Percentiles rank a stretch among this genome's conserved stretches.
Evolutionary conservation across 805 yeast species (phyloP).

Genomic region (Kuraishia piskuri): DNA sequence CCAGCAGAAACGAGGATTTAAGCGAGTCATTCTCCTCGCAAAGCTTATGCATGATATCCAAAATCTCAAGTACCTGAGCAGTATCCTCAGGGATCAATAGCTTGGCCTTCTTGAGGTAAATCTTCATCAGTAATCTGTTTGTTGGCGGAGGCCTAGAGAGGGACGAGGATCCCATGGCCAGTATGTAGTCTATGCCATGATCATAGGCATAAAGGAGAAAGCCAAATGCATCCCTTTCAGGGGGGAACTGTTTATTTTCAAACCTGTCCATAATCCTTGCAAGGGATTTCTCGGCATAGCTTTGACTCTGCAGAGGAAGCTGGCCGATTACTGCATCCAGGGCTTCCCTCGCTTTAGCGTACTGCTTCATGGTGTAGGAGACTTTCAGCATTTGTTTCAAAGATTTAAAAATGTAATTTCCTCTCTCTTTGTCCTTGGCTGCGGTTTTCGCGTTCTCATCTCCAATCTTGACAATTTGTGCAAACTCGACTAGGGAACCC

Average conservation of each 20-base stretch:
- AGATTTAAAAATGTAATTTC: conserved; percentile 21
- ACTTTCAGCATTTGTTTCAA: conserved; percentile 24
- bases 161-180: neutral
- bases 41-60: conserved; percentile 27
- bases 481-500: conserved; percentile 18
- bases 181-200: conserved; percentile 9
- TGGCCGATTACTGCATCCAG: conserved; percentile 14
- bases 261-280: conserved; percentile 20
- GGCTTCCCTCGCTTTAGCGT: conserved; percentile 7
- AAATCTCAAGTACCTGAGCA: conserved; percentile 25
- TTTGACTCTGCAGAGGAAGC: conserved; percentile 9
- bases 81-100: conserved; percentile 20
- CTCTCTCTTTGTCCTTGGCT: neutral
- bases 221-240: conserved; percentile 7
- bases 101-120: conserved; percentile 36
- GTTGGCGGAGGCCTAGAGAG: conserved; percentile 5
- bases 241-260: conserved; percentile 9
- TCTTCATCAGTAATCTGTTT: conserved; percentile 38
- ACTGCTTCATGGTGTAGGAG: conserved; percentile 10
- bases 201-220: conserved; percentile 15
- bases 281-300: conserved; percentile 21
- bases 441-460: neutral
- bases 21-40: conserved; percentile 33
- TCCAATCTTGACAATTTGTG: conserved; percentile 8
- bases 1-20: conserved; percentile 42